Conservation (phyloP, 2,329 filamentous ascomycete species). For the Gnomoniopsis sp. region DNA sequence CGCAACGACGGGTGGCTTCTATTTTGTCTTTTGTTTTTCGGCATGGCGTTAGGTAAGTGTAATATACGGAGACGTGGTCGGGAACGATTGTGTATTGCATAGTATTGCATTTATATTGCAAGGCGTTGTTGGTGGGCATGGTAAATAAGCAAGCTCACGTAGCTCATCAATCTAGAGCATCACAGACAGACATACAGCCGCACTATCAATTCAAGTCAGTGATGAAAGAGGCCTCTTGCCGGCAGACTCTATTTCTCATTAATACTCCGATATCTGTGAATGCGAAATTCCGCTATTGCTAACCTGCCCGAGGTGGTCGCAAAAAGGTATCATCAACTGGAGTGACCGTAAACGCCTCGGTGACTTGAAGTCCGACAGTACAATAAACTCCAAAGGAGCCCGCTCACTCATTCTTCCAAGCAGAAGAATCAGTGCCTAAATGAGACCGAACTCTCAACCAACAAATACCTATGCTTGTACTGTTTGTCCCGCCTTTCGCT, state of each 20-base stretch:
- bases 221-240: neutral
- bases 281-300: conserved; percentile 1
- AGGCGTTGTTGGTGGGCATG: neutral
- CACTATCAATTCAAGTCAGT: neutral
- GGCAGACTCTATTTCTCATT: neutral
- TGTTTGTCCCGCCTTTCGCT: conserved; percentile 6
- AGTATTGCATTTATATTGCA: neutral
- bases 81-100: no score
- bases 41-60: neutral
- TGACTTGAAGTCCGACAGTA: neutral
- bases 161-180: no score
- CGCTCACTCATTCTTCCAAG: neutral
- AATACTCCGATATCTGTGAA: neutral
- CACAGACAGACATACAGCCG: neutral
- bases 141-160: no score
- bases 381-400: neutral
- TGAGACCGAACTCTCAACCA: neutral
- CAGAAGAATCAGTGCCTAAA: neutral
- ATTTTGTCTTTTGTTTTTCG: neutral
- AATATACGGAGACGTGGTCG: no score
- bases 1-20: no score
- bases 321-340: conserved; percentile 24
- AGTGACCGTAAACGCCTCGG: conserved; percentile 18
- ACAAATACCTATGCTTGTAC: conserved; percentile 6
- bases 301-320: conserved; percentile 9